Evolutionary conservation across 2,329 filamentous ascomycete genomes (phyloP), one percentile per base, ranked within the genome.

Genomic region (Teratosphaeria zuluensis): DNA sequence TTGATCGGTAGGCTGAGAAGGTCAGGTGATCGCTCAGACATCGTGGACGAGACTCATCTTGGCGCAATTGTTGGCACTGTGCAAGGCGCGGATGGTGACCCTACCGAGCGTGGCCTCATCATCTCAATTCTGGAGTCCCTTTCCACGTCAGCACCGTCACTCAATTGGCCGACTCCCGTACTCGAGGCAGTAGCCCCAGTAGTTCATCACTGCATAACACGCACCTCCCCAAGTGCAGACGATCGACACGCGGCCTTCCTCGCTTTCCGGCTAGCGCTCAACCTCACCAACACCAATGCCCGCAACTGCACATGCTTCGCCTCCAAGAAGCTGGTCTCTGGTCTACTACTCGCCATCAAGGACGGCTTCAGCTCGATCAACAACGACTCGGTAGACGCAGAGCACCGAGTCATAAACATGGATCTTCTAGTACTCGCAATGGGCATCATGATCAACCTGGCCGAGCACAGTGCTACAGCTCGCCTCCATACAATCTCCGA

Each of bases 401-500:
- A 79, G 55, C 77, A 77, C 8, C 74, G 87, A 9, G 76, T 85
- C 12, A 66, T 72, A 35, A 63, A 70, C 58, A 75, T 92, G 56
- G 87, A 95, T 64, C 81, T 84, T 54, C 79, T 96, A 14, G 82
- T 96, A 54, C 79, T 96, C 51, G 82, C 89, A 56, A 77, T 96
- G 46, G 92, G 90, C 0, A 84, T 90, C 24, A 82, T 92, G 73
- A 95, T 95, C 72, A 96, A 96, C 68, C 82, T 96, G 57, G 83
- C 89, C 8, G 91, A 96, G 70, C 86, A 90, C 69, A 90, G 85
- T 67, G 77, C 84, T 16, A 72, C 78, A 24, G 86, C 88, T 57
- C 68, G 73, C 59, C 53, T 59, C 28, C 57, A 61, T 46, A 56
- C 58, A 55, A 28, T 62, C 59, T 8, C 54, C 58, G 32, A 21